Evolutionary conservation across 2,329 filamentous ascomycete genomes (phyloP), one percentile per base, ranked within the genome.

Genomic region (Mycosphaerella arachidis): DNA sequence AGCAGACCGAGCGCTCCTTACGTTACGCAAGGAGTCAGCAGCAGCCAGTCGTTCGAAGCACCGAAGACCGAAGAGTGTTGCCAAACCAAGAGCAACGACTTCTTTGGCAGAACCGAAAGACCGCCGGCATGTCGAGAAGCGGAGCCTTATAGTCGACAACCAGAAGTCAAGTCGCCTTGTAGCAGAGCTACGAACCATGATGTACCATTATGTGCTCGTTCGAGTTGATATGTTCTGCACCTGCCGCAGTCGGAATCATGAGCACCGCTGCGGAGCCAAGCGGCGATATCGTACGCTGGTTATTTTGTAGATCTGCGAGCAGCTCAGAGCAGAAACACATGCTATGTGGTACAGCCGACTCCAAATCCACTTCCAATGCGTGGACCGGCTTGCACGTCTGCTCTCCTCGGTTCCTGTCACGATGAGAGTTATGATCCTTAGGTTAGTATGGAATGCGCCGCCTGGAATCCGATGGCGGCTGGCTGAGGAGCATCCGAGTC

Each of bases 331-430:
- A 43, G 37, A 43, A 16, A 16, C 37, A n/a, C n/a, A 12, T 43
- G 12, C 12, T 6, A 8, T 43, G 37, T 43, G 37, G 37, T 43
- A 43, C 37, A 18, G 6, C 13, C 37, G 7, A n/a, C 37, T 43
- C n/a, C 37, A n/a, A n/a, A 43, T 43, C 37, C 37, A 43, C 37
- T 43, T 43, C 37, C 37, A n/a, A 53, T 61, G 50, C 18, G 53
- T 51, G 40, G 53, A 60, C 48, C 62, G 60, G 33, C 48, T 64
- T 10, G 60, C 62, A n/a, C 58, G 59, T 18, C 48, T 64, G 40
- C 48, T 56, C n/a, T n/a, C n/a, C n/a, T 18, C 54, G 43, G n/a
- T 48, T 35, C 12, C 16, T 18, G 12, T 4, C 37, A n/a, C 7
- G 12, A 13, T 6, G 16, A 43, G 37, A 43, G 3, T 16, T 3